These are phyloP conservation scores for Candida jianshihensis DNA, from an alignment of 805 yeast genomes.

Conservation along the genomic window DNA sequence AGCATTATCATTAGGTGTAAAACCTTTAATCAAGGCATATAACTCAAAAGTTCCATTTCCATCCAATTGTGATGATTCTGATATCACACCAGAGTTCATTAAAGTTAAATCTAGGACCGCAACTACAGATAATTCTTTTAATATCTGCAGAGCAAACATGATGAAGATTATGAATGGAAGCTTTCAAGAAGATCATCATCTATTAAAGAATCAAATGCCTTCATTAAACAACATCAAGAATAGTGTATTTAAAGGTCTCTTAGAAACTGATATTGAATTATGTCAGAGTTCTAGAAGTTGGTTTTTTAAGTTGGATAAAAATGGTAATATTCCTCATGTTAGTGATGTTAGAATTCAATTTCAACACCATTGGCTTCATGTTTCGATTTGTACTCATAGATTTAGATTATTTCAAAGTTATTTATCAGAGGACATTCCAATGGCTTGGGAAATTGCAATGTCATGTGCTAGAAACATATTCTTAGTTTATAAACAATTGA, in stretches of 20 bases:
- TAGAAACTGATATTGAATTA: slow-evolving; percentile 22
- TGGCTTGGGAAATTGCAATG: slow-evolving; percentile 24
- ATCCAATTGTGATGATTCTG: slow-evolving; percentile 25
- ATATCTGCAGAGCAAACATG: slow-evolving; percentile 21
- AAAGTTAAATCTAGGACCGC: slow-evolving; percentile 13
- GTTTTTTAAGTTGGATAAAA: slow-evolving; percentile 21
- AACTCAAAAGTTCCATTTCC: slow-evolving; percentile 25
- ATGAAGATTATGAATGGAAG: slow-evolving; percentile 22
- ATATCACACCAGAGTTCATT: slow-evolving; percentile 20
- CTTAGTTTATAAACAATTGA: slow-evolving; percentile 21
- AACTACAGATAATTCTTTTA: slow-evolving; percentile 23
- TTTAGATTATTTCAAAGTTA: slow-evolving; percentile 24
- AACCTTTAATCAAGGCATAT: slow-evolving; percentile 18
- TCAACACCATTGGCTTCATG: slow-evolving; percentile 25
- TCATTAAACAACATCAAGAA: slow-evolving; percentile 14
- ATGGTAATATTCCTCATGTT: slow-evolving; percentile 18
- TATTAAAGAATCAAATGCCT: slow-evolving; percentile 8
- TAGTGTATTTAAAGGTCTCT: slow-evolving; percentile 17
- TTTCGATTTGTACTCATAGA: slow-evolving; percentile 26
- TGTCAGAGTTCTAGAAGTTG: slow-evolving; percentile 18
- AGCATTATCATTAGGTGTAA: slow-evolving; percentile 18
- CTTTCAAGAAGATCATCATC: slow-evolving; percentile 19
- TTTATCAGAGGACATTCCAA: slow-evolving; percentile 20
- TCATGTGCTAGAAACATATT: slow-evolving; percentile 21
- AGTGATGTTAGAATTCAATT: slow-evolving; percentile 21